phyloP scores from a whole-genome alignment of 2,329 filamentous ascomycete species.

The Fragosphaeria purpurea region DNA sequence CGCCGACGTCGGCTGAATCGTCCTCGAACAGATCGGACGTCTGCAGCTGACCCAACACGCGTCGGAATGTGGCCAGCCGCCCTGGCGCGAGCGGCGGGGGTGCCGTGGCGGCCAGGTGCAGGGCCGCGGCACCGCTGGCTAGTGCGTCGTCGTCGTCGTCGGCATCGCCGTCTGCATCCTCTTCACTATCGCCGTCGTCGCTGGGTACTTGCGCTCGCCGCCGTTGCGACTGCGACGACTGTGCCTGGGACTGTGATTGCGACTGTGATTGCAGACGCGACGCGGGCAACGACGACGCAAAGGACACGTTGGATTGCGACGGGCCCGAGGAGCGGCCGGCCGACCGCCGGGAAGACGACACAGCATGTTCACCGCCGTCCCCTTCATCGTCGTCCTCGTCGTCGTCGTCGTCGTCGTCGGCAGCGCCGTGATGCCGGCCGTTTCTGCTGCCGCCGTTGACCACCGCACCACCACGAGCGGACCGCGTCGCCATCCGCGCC shows the following conservation, averaged over 20 bases:
- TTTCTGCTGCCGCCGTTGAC: constrained; percentile 18
- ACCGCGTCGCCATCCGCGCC: constrained; percentile 24
- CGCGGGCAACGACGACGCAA: constrained; percentile 69
- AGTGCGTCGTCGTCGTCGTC: constrained; percentile 37
- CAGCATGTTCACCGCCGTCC: constrained; percentile 34
- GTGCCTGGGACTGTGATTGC: constrained; percentile 14
- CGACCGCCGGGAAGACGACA: constrained; percentile 31
- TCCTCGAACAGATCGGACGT: constrained; percentile 69
- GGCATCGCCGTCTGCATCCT: constrained; percentile 31
- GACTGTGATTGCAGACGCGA: constrained; percentile 51
- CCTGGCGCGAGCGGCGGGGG: constrained; percentile 43
- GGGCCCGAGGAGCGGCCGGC: constrained; percentile 25
- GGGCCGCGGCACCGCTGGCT: constrained; percentile 29
- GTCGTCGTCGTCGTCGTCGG: constrained; percentile 33
- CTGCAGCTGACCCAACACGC: constrained; percentile 72
- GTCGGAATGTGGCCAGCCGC: constrained; percentile 66
- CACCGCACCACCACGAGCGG: constrained; percentile 18
- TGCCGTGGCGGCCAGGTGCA: constrained; percentile 25
- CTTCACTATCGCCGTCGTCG: constrained; percentile 32
- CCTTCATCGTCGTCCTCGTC: constrained; percentile 36
- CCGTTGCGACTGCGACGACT: constrained; percentile 31
- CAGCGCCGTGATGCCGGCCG: constrained; percentile 14
- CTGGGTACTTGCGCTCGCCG: constrained; percentile 23
- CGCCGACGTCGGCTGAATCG: constrained; percentile 67
- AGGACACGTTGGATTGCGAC: constrained; percentile 51